Evolutionary conservation across 768 basidiomycete species (phyloP).

Genomic region (Kwoniella pini): DNA sequence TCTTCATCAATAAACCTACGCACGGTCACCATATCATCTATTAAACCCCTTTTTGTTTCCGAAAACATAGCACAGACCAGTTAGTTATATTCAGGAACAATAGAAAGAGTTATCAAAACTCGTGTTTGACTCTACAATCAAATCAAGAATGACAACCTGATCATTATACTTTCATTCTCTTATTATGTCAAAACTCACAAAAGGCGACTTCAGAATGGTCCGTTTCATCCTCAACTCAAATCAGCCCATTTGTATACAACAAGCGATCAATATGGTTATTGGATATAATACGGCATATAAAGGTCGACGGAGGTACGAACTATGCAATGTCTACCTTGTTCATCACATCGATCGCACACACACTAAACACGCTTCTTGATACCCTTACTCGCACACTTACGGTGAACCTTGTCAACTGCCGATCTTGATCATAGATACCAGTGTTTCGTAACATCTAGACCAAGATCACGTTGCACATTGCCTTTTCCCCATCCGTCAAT

Average conservation of each 20-base stretch:
- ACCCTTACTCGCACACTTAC: background rate
- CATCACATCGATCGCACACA: slow-evolving; percentile 5
- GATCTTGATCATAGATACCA: background rate
- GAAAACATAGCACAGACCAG: background rate
- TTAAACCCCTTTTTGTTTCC: background rate
- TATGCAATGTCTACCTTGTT: background rate
- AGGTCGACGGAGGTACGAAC: no score
- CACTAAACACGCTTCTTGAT: slow-evolving; percentile 3
- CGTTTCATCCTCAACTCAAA: background rate
- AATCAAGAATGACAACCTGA: background rate
- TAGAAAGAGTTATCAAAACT: background rate
- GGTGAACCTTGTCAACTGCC: background rate
- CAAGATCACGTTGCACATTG: no score
- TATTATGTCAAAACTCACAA: background rate
- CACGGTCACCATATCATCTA: no score
- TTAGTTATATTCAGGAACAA: slow-evolving; percentile 1
- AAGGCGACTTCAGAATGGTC: background rate
- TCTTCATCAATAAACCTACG: no score
- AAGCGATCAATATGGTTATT: no score
- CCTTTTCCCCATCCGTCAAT: no score
- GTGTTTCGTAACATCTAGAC: no score
- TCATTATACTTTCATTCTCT: background rate
- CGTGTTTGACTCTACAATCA: background rate
- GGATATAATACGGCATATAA: no score
- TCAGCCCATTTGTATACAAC: background rate